A percentile compares a stretch with the other conserved stretches of the same genome.
Conservation (phyloP, 805 yeast species). For the Ogataea haglerorum region DNA sequence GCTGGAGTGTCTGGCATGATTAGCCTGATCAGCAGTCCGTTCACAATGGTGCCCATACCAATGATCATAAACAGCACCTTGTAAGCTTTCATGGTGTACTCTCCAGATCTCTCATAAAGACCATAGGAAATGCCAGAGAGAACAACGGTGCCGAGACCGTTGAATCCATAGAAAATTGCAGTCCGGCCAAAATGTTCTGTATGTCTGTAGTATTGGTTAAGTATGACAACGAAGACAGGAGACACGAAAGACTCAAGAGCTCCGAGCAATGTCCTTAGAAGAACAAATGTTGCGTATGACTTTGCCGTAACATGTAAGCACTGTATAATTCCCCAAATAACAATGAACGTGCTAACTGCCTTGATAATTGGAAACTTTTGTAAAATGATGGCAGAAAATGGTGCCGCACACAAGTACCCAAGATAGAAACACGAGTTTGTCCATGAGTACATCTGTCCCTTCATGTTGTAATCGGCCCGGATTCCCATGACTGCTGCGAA, state of each 20-base stretch:
- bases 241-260: conserved; percentile 49
- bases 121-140: conserved; percentile 39
- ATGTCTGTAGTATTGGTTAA: conserved; percentile 48
- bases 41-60: conserved; percentile 48
- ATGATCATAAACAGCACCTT: conserved; percentile 49
- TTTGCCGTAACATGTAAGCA: conserved; percentile 42
- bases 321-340: conserved; percentile 41
- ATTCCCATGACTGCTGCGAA: conserved; percentile 44
- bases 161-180: conserved; percentile 39
- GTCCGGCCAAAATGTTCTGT: conserved; percentile 43
- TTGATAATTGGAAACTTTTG: conserved; percentile 43
- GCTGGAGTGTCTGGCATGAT: conserved; percentile 53
- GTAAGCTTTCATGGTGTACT: conserved; percentile 42
- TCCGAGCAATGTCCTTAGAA: conserved; percentile 46
- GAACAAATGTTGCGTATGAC: conserved; percentile 41
- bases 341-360: conserved; percentile 33
- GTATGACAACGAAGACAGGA: conserved; percentile 53
- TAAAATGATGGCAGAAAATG: conserved; percentile 37
- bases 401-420: conserved; percentile 44
- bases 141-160: conserved; percentile 41
- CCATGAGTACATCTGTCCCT: conserved; percentile 44
- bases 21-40: conserved; percentile 32
- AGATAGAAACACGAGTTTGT: conserved; percentile 49
- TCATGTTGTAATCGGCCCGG: conserved; percentile 44
- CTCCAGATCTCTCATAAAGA: conserved; percentile 22